Base-by-base conservation (phyloP, 805 yeast genomes). In the Ogataea polymorpha region DNA sequence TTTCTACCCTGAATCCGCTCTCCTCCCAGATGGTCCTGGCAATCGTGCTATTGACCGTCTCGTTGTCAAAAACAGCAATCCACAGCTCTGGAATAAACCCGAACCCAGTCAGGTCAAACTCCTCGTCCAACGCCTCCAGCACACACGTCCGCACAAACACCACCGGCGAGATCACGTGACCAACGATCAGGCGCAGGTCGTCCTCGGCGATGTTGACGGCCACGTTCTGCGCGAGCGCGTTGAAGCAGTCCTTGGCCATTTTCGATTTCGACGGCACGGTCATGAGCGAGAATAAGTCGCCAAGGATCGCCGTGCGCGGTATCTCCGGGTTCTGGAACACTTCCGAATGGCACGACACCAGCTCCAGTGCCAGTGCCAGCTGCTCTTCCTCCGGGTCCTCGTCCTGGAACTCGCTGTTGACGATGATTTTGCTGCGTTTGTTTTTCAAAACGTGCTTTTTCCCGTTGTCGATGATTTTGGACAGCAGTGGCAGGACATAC, bases 321-420 rank as follows among this genome's bases (percentile, higher is more conserved):
- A 86, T 78, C 1, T 76, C 61, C 0, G 71, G 70, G 54, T 82
- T 81, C 49, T 74, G 79, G 56, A 93, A 83, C 11, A 71, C 72
- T 49, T 80, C 89, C 16, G 82, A 74, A 54, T 85, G 90, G 2
- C 74, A 73, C 29, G 80, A 70, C 41, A 91, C 68, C 29, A 89
- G 79, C 54, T 86, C 95, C 52, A 90, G 62, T 0, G 91, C 84
- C 42, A 91, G 66, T 36, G 85, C 62, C 36, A 89, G 67, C 53
- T 86, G 91, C 58, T 89, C 97, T 61, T 90, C 96, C 56, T 85
- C 89, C n/a, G 80, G 80, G 51, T 81, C 87, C 59, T 86, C 96
- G 41, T 87, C 91, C 23, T 75, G 75, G 58, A 82, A 85, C 53
- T 86, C 95, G 2, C 81, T 68, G 23, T 80, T 82, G 1, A 72